These are phyloP conservation scores for Sugiyamaella neomexicana DNA, from an alignment of 1,139 yeast species.

Conservation along the genomic window DNA sequence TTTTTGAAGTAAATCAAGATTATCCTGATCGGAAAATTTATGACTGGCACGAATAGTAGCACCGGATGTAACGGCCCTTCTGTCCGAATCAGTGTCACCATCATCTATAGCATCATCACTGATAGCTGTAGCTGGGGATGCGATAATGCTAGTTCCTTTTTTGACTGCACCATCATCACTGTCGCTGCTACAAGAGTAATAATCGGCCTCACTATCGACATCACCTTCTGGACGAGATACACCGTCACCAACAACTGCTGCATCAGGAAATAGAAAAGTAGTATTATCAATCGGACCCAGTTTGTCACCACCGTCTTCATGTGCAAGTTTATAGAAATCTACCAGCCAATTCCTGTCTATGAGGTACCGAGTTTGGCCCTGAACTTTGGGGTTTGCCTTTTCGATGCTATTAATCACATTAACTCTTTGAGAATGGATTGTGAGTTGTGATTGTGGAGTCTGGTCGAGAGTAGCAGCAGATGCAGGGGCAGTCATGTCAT, in stretches of 20 bases:
- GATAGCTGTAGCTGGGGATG: background rate
- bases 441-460: background rate
- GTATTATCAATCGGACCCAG: background rate
- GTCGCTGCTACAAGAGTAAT: constrained; percentile 5
- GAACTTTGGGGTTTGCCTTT: background rate
- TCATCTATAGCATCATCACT: background rate
- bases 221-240: background rate
- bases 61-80: background rate
- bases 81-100: background rate
- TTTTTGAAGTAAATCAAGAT: constrained; percentile 1
- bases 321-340: background rate
- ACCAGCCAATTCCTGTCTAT: background rate
- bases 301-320: background rate
- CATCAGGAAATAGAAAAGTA: background rate
- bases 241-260: background rate
- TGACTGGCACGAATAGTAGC: background rate
- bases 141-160: no score
- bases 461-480: background rate
- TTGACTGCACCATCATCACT: background rate
- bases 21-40: background rate
- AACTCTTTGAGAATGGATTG: background rate
- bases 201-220: constrained; percentile 5
- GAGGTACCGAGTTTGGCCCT: constrained; percentile 9
- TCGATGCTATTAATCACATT: background rate
- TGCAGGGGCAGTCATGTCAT: background rate